These are phyloP conservation scores for Epichloe bromicola DNA, from an alignment of 2,329 filamentous ascomycete genomes.

Conservation along the genomic window DNA sequence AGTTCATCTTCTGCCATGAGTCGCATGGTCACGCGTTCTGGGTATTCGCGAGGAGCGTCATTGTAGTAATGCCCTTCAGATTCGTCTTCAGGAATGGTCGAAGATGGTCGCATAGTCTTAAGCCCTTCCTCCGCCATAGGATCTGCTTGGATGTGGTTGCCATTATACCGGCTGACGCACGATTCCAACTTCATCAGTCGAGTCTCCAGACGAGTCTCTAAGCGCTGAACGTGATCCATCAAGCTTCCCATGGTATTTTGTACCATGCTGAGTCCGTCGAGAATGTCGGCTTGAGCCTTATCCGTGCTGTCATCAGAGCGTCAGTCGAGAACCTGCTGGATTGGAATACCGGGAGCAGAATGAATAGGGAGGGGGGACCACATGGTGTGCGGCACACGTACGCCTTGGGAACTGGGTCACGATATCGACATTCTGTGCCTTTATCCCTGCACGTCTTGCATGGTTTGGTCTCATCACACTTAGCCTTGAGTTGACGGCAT, in stretches of 20 bases:
- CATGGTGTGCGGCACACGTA: slow-evolving; percentile 24
- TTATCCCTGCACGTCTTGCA: slow-evolving; percentile 85
- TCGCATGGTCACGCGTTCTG: slow-evolving; percentile 15
- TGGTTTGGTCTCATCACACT: slow-evolving; percentile 78
- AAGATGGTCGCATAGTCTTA: slow-evolving; percentile 12
- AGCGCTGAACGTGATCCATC: slow-evolving; percentile 22
- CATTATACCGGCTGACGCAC: slow-evolving; percentile 7
- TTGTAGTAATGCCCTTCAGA: slow-evolving; percentile 10
- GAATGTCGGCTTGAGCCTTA: slow-evolving; percentile 46
- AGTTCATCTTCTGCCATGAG: slow-evolving; percentile 32
- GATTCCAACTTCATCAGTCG: slow-evolving; percentile 23
- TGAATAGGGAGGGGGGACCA: not conserved
- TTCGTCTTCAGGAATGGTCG: slow-evolving; percentile 8
- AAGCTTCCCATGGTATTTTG: slow-evolving; percentile 24
- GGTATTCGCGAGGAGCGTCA: slow-evolving; percentile 15
- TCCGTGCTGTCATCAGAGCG: slow-evolving; percentile 32
- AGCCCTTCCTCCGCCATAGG: slow-evolving; percentile 18
- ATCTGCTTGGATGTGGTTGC: slow-evolving; percentile 15
- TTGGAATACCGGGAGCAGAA: not conserved
- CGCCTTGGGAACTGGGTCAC: slow-evolving; percentile 86
- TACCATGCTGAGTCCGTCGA: slow-evolving; percentile 38
- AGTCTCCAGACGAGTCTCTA: slow-evolving; percentile 28
- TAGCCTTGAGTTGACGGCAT: slow-evolving; percentile 76
- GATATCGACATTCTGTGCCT: slow-evolving; percentile 70
- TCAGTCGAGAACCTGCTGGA: not conserved